These are phyloP conservation scores for Porodaedalea pini DNA, from an alignment of 1,284 basidiomycete species.

Conservation along the genomic window DNA sequence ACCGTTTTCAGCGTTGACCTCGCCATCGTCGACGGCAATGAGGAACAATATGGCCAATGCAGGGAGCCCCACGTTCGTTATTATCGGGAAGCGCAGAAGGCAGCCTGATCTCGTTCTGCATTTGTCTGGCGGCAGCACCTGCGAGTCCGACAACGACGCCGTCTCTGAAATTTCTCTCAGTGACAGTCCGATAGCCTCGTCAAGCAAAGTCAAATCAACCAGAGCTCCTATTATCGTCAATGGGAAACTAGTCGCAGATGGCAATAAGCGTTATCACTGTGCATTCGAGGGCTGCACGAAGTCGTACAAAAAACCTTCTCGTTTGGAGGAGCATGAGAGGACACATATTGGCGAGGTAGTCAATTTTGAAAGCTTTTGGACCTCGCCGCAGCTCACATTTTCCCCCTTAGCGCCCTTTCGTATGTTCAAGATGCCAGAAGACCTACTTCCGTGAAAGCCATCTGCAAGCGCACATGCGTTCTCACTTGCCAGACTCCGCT, in stretches of 20 bases:
- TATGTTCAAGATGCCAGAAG: slow-evolving; percentile 73
- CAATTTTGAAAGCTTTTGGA: not conserved
- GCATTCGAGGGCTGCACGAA: slow-evolving; percentile 70
- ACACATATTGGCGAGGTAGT: slow-evolving; percentile 86
- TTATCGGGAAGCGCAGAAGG: slow-evolving; percentile 14
- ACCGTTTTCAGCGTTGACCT: no score
- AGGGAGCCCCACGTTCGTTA: not conserved
- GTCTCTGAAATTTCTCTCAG: not conserved
- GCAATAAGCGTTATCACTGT: slow-evolving; percentile 52
- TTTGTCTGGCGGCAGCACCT: slow-evolving; percentile 17
- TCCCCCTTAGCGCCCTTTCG: slow-evolving; percentile 68
- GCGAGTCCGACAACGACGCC: slow-evolving; percentile 10
- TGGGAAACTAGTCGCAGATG: slow-evolving; percentile 35
- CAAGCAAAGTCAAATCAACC: slow-evolving; percentile 1
- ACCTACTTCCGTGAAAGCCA: slow-evolving; percentile 85
- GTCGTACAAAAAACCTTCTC: slow-evolving; percentile 80
- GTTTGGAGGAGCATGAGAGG: slow-evolving; percentile 81
- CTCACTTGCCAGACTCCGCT: slow-evolving; percentile 68
- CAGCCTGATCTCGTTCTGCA: slow-evolving; percentile 11
- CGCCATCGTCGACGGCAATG: not conserved
- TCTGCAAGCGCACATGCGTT: slow-evolving; percentile 79
- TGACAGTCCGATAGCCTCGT: slow-evolving; percentile 3
- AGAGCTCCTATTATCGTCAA: slow-evolving; percentile 38
- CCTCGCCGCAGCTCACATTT: not conserved
- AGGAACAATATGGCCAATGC: not conserved